These are phyloP conservation scores for Botrytis cinerea DNA, from an alignment of 2,329 filamentous ascomycete genomes.

Conservation along the genomic window DNA sequence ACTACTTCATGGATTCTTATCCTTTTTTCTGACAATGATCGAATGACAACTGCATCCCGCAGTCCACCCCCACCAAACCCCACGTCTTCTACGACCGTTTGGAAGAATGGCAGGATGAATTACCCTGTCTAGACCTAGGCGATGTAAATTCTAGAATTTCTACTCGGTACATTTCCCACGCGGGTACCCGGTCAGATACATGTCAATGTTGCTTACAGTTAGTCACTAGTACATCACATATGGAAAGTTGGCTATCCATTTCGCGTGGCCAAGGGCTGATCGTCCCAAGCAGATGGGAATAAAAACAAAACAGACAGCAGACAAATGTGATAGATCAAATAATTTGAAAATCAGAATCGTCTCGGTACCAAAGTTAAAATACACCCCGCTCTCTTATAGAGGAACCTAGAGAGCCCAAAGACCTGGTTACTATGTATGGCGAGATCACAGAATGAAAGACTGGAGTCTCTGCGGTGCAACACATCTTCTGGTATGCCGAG, in stretches of 20 bases:
- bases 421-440: background rate
- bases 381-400: background rate
- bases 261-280: background rate
- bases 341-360: background rate
- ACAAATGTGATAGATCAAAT: background rate
- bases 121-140: constrained; percentile 12
- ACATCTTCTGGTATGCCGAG: background rate
- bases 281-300: background rate
- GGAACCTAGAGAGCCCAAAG: background rate
- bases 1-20: constrained; percentile 2
- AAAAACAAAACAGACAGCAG: background rate
- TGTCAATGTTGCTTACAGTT: background rate
- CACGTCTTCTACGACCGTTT: constrained; percentile 3
- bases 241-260: background rate
- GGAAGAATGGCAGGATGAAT: background rate
- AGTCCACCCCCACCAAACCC: constrained; percentile 16
- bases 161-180: background rate
- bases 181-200: background rate
- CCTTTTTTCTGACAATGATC: background rate
- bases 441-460: background rate
- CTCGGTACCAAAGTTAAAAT: background rate
- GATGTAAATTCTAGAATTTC: background rate
- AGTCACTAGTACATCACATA: constrained; percentile 6
- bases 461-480: background rate
- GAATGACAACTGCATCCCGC: constrained; percentile 6